Percentiles rank a stretch among this genome's conserved stretches.
Evolutionary conservation across 768 basidiomycete species (phyloP).

Genomic region (Leucosporidium creatinivorum): DNA sequence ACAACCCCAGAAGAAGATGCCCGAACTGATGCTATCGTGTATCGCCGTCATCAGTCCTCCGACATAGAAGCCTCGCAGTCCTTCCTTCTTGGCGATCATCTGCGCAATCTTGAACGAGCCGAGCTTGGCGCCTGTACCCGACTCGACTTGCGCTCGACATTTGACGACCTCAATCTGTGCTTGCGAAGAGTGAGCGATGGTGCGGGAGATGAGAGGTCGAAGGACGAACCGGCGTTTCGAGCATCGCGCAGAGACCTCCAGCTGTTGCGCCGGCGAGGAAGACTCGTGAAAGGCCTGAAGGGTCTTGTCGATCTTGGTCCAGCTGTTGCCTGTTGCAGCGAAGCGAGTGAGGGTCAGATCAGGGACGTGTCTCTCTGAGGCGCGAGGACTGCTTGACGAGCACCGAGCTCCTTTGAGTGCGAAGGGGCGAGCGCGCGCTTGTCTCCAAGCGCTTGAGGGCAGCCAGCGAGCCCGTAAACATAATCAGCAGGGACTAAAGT

Average conservation of each 20-base stretch:
- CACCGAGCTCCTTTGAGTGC: too few species aligned
- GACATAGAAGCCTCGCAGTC: slow-evolving; percentile 29
- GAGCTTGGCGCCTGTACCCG: slow-evolving; percentile 13
- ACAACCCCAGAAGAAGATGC: slow-evolving; percentile 29
- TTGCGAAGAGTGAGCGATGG: neutral
- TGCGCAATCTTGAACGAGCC: slow-evolving; percentile 27
- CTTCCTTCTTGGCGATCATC: slow-evolving; percentile 27
- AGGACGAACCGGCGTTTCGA: slow-evolving; percentile 28
- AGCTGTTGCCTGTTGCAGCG: slow-evolving; percentile 14
- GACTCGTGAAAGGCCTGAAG: slow-evolving; percentile 13
- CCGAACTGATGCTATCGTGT: slow-evolving; percentile 22
- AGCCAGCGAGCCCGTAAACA: too few species aligned
- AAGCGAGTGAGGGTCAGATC: neutral
- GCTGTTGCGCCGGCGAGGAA: slow-evolving; percentile 22
- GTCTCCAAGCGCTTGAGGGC: too few species aligned
- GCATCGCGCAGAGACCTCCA: slow-evolving; percentile 23
- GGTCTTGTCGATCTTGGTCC: slow-evolving; percentile 30
- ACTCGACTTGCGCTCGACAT: slow-evolving; percentile 32
- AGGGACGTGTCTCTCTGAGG: neutral
- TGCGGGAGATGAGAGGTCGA: neutral
- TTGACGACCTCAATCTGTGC: slow-evolving; percentile 33
- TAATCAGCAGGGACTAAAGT: too few species aligned
- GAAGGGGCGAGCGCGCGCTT: too few species aligned
- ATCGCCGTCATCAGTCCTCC: slow-evolving; percentile 33
- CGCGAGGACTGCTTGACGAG: too few species aligned